A percentile compares a stretch with the other conserved stretches of the same genome.
These are phyloP conservation scores for Flammula alnicola DNA, from an alignment of 1,284 basidiomycete genomes.

Conservation along the genomic window DNA sequence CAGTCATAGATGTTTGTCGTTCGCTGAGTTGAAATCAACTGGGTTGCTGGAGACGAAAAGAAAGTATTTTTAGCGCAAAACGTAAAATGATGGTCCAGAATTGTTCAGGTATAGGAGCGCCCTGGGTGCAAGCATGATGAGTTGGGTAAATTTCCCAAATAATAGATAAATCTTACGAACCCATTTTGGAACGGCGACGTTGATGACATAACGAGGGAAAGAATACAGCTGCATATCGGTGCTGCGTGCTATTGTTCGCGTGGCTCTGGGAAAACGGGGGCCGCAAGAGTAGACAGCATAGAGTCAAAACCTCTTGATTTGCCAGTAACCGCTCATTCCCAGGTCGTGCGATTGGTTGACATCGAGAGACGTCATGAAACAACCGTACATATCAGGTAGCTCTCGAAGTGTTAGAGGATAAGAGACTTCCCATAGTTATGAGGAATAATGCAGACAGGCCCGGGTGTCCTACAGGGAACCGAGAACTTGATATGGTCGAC, in stretches of 20 bases:
- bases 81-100: too few relatives aligned
- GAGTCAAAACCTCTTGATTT: constrained; percentile 14
- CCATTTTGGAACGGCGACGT: constrained; percentile 12
- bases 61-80: too few relatives aligned
- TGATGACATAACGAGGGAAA: constrained; percentile 23
- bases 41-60: not conserved
- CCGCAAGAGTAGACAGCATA: constrained; percentile 12
- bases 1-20: too few relatives aligned
- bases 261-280: constrained; percentile 24
- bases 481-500: constrained; percentile 5
- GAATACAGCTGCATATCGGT: constrained; percentile 3
- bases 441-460: too few relatives aligned
- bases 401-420: constrained; percentile 6
- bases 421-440: too few relatives aligned
- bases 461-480: not conserved
- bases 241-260: constrained; percentile 19
- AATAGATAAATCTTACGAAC: constrained; percentile 3
- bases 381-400: constrained; percentile 6
- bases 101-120: constrained; percentile 3
- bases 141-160: not conserved
- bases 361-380: constrained; percentile 6
- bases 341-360: constrained; percentile 18
- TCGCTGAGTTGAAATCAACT: too few relatives aligned
- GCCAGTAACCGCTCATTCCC: constrained; percentile 11
- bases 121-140: constrained; percentile 3